Evolutionary conservation across 108 stramenopile genomes (phyloP).

Genomic region (Cyclotella choctawhatcheeana): DNA sequence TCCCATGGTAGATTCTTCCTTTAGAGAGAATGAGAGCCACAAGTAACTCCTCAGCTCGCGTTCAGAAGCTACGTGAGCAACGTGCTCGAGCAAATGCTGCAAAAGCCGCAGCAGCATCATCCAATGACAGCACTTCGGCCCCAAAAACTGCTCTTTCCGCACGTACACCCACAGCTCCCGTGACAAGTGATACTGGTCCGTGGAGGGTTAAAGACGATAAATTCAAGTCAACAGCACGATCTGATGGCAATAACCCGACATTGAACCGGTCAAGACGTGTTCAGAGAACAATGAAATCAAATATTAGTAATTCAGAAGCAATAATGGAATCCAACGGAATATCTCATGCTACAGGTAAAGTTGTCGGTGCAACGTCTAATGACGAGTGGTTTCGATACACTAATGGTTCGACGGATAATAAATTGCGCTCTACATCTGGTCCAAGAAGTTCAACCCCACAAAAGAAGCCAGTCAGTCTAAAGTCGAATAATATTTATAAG

Average conservation of each 20-base stretch:
- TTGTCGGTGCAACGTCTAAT: background rate
- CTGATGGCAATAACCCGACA: no score
- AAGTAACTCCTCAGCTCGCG: background rate
- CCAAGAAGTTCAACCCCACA: background rate
- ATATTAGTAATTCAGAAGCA: background rate
- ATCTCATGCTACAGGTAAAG: background rate
- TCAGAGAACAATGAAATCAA: no score
- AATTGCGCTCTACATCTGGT: constrained; percentile 2
- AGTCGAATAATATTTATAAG: no score
- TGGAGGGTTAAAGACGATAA: background rate
- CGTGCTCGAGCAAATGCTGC: constrained; percentile 4
- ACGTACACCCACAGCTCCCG: background rate
- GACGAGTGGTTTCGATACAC: constrained; percentile 30
- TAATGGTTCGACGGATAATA: constrained; percentile 12
- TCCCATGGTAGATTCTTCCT: no score
- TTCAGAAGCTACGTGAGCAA: background rate
- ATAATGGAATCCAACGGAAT: no score
- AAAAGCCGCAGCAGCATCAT: background rate
- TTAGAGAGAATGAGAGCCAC: no score
- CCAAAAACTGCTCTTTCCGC: background rate
- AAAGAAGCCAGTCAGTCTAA: no score
- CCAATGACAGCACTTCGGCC: background rate
- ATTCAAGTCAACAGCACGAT: background rate
- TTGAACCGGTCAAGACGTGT: no score
- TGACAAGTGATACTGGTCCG: background rate